phyloP scores from a whole-genome alignment of 306 rosid species.

The Argentina anserina region DNA sequence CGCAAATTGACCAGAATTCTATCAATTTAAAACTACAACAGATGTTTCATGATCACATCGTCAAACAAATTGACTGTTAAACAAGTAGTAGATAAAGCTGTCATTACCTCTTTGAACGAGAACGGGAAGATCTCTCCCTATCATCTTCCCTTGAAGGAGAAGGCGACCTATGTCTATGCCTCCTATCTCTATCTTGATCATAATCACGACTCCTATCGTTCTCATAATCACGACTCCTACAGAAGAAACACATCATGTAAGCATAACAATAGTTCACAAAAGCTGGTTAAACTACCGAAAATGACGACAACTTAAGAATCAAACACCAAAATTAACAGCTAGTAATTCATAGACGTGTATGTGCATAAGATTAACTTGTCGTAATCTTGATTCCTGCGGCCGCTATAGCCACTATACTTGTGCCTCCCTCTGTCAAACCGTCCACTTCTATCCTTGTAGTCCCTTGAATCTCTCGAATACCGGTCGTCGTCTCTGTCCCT shows the following conservation, averaged over 20 bases:
- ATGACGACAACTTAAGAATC: neutral
- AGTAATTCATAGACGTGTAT: neutral
- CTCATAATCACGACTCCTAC: slow-evolving; percentile 44
- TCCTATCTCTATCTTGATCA: slow-evolving; percentile 51
- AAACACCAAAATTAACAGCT: neutral
- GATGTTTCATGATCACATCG: neutral
- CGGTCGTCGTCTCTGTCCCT: slow-evolving; percentile 39
- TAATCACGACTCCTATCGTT: slow-evolving; percentile 43
- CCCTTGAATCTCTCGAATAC: slow-evolving; percentile 27
- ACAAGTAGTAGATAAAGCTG: no score
- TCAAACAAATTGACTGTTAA: slow-evolving; percentile 9
- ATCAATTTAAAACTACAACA: neutral
- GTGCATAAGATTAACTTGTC: slow-evolving; percentile 44
- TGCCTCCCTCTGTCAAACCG: slow-evolving; percentile 46
- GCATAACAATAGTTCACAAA: neutral
- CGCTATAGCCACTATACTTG: slow-evolving; percentile 31
- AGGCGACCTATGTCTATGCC: slow-evolving; percentile 42
- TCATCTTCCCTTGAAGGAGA: slow-evolving; percentile 44
- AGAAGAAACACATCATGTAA: slow-evolving; percentile 11
- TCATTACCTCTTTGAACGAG: slow-evolving; percentile 47
- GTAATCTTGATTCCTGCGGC: slow-evolving; percentile 33
- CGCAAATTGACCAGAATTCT: neutral
- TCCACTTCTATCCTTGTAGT: slow-evolving; percentile 43
- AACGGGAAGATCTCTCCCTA: slow-evolving; percentile 46
- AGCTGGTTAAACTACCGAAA: neutral